Percentiles rank a stretch among this genome's conserved stretches.
phyloP scores from a whole-genome alignment of 768 basidiomycete species.

The Mrakia frigida region DNA sequence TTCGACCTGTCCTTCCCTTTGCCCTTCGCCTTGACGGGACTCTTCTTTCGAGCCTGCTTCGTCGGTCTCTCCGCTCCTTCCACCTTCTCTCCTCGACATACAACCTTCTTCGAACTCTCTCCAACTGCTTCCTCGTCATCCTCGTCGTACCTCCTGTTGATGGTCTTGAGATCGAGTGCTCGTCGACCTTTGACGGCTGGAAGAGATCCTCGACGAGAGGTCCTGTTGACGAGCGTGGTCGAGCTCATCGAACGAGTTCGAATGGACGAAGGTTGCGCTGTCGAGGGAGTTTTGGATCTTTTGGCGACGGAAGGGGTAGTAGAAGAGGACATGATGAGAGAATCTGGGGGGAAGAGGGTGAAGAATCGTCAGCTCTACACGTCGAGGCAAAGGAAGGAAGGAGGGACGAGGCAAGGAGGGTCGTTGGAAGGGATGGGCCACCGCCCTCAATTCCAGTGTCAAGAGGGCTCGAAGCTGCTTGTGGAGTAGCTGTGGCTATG shows the following conservation, averaged over 20 bases:
- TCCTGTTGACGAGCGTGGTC: background rate
- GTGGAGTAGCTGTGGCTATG: too few relatives aligned
- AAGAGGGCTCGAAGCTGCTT: too few relatives aligned
- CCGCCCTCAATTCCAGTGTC: too few relatives aligned
- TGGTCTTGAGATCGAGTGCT: conserved; percentile 16
- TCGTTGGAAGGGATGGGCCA: too few relatives aligned
- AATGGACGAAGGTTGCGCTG: background rate
- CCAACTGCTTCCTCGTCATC: background rate
- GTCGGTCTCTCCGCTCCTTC: background rate
- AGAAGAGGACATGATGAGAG: background rate
- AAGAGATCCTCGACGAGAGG: background rate
- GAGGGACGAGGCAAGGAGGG: background rate
- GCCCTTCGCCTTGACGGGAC: conserved; percentile 1
- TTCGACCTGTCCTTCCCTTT: conserved; percentile 8
- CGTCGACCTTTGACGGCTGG: conserved; percentile 9
- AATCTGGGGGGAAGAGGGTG: background rate
- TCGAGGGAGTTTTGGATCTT: conserved; percentile 9
- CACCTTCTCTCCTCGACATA: background rate
- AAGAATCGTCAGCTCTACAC: background rate
- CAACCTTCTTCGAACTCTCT: background rate
- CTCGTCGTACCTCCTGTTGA: conserved; percentile 19
- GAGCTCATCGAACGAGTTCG: conserved; percentile 8
- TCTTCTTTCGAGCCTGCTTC: conserved; percentile 1
- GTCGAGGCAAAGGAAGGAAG: background rate
- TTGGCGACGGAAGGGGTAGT: background rate